Percentiles rank a stretch among this genome's conserved stretches.
Conservation (phyloP, 495 filamentous ascomycete genomes). For the Apodospora peruviana region DNA sequence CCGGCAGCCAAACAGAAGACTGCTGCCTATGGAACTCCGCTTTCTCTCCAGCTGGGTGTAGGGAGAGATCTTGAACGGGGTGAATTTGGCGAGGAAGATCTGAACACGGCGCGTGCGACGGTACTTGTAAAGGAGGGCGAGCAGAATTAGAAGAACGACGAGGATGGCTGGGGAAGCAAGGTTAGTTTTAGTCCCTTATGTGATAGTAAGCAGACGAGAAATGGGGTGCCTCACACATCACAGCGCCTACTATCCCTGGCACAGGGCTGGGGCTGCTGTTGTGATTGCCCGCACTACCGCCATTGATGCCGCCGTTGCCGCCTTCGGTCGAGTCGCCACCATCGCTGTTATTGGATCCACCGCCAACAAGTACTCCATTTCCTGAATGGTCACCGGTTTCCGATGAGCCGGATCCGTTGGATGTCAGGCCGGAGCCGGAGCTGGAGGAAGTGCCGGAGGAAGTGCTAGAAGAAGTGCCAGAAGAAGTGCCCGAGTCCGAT, state of each 20-base stretch:
- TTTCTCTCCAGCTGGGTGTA: slow-evolving; percentile 20
- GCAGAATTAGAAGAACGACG: slow-evolving; percentile 19
- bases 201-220: neutral
- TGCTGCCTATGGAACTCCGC: slow-evolving; percentile 23
- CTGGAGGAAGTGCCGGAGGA: neutral
- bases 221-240: slow-evolving; percentile 15
- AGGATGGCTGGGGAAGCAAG: slow-evolving; percentile 11
- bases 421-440: neutral
- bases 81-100: slow-evolving; percentile 18
- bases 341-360: neutral
- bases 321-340: neutral
- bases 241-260: slow-evolving; percentile 16
- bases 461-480: too few relatives aligned
- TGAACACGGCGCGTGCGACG: slow-evolving; percentile 19
- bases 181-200: neutral
- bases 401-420: neutral
- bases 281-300: neutral
- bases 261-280: slow-evolving; percentile 5
- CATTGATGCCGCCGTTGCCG: neutral
- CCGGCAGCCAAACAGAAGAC: slow-evolving; percentile 15
- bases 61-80: slow-evolving; percentile 18
- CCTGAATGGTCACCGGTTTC: neutral
- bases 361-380: neutral
- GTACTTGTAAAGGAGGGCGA: slow-evolving; percentile 21
- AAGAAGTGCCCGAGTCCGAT: neutral